Base-by-base conservation (phyloP, 1,284 basidiomycete genomes). In the Irpex sp. region DNA sequence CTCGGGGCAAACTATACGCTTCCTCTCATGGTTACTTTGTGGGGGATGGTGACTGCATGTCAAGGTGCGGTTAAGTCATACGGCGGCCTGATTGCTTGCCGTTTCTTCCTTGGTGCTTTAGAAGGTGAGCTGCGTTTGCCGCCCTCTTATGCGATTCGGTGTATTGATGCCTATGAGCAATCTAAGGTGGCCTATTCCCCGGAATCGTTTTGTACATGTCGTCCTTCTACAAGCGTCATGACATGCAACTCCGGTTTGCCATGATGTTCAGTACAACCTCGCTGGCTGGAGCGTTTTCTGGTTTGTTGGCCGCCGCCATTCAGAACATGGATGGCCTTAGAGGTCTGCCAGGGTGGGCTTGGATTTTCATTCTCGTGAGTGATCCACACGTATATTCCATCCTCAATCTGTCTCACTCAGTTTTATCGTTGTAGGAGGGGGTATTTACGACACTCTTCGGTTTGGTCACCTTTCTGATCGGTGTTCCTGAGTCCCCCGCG, bases 71-170 rank as follows among this genome's bases (percentile, higher is more conserved):
- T 72, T 11, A 63, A 63, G 15, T 66, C 62, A 13, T 74, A 71
- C 54, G 39, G 54, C 0, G 70, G 71, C 13, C 63, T 74, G 1
- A 56, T 73, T 21, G 71, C 69, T 1, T 66, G 68, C n/a, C 67
- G 73, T 1, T 70, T 74, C 64, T 70, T 72, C 58, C 65, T 74
- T 7, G 73, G 73, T 7, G 39, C 71, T 13, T 62, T 65, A 39
- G 73, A 74, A 61, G 72, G 70, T 61, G 19, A 51, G 9, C 15
- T 17, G 15, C 35, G 65, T 62, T 51, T 47, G 31, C 31, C 15
- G 11, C 37, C 8, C 26, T 54, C n/a, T 19, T 50, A 7, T 15
- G 35, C 11, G 9, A 33, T 21, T 33, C 11, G 13, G 36, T 17
- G 50, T 17, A 51, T 19, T 51, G 21, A 51, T 19, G 9, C 49